Percentiles rank a stretch among this genome's conserved stretches.
phyloP scores from a whole-genome alignment of 2,329 filamentous ascomycete species.

The Aspergillus fijiensis region DNA sequence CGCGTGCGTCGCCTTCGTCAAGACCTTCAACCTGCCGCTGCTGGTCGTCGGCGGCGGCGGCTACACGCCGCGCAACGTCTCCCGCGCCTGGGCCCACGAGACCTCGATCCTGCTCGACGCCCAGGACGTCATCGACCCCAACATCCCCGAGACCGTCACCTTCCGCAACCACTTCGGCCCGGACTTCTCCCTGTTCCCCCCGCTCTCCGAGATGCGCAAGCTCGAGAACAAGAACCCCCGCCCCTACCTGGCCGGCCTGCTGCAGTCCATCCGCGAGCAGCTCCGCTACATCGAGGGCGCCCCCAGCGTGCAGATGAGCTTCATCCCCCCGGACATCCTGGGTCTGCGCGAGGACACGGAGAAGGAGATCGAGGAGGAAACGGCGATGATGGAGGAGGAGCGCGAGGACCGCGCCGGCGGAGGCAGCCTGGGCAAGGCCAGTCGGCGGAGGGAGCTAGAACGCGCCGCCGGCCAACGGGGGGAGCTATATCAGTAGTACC shows the following conservation, averaged over 20 bases:
- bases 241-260: conserved; percentile 72
- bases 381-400: conserved; percentile 38
- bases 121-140: conserved; percentile 66
- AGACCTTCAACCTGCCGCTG: conserved; percentile 74
- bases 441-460: conserved; percentile 5
- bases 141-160: conserved; percentile 76
- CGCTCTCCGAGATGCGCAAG: conserved; percentile 68
- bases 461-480: background rate
- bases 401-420: conserved; percentile 40
- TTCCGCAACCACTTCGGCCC: conserved; percentile 87
- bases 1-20: conserved; percentile 85
- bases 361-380: conserved; percentile 48
- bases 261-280: conserved; percentile 79
- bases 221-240: conserved; percentile 76
- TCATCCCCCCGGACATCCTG: conserved; percentile 74
- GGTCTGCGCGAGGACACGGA: conserved; percentile 53
- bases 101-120: conserved; percentile 84
- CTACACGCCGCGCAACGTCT: conserved; percentile 95
- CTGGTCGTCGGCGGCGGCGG: conserved; percentile 92
- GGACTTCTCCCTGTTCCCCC: conserved; percentile 83
- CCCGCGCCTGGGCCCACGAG: conserved; percentile 94
- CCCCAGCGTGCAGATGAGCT: conserved; percentile 81
- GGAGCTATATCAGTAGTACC: background rate
- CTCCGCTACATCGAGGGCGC: conserved; percentile 79
- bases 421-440: conserved; percentile 18